phyloP scores from a whole-genome alignment of 75 land plant species.

The Gnetum montanum region DNA sequence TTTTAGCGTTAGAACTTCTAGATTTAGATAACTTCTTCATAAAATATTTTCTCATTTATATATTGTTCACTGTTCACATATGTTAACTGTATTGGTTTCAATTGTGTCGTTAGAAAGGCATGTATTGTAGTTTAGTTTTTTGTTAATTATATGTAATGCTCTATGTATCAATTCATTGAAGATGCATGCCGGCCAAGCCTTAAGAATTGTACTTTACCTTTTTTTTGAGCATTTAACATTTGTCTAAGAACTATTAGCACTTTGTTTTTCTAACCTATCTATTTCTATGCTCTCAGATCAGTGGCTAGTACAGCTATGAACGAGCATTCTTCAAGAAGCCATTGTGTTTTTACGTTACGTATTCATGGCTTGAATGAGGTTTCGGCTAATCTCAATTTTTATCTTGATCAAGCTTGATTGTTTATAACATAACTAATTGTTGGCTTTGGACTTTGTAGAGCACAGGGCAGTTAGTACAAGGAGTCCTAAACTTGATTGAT shows the following conservation, averaged over 20 bases:
- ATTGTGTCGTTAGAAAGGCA: background rate
- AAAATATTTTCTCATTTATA: too few relatives aligned
- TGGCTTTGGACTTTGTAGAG: conserved; percentile 38
- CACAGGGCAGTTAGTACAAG: conserved; percentile 91
- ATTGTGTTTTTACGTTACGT: conserved; percentile 86
- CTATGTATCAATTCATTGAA: background rate
- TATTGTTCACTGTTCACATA: too few relatives aligned
- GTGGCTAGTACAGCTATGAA: conserved; percentile 93
- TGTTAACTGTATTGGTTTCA: too few relatives aligned
- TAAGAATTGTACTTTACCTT: too few relatives aligned
- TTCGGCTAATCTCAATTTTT: background rate
- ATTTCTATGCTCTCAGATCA: conserved; percentile 40
- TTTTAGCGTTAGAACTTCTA: too few relatives aligned
- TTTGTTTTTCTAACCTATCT: background rate
- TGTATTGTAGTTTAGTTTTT: background rate
- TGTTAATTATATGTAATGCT: background rate
- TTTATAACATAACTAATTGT: too few relatives aligned
- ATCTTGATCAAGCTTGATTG: background rate
- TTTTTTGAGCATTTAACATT: background rate
- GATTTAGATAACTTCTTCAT: too few relatives aligned
- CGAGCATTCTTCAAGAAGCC: conserved; percentile 93
- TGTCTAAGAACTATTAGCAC: background rate
- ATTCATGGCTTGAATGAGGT: conserved; percentile 92
- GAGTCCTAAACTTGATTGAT: conserved; percentile 87
- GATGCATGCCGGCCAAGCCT: too few relatives aligned